Evolutionary conservation across 2,329 filamentous ascomycete species (phyloP), one percentile per base, ranked within the genome.

Genomic region (Huntiella savannae): DNA sequence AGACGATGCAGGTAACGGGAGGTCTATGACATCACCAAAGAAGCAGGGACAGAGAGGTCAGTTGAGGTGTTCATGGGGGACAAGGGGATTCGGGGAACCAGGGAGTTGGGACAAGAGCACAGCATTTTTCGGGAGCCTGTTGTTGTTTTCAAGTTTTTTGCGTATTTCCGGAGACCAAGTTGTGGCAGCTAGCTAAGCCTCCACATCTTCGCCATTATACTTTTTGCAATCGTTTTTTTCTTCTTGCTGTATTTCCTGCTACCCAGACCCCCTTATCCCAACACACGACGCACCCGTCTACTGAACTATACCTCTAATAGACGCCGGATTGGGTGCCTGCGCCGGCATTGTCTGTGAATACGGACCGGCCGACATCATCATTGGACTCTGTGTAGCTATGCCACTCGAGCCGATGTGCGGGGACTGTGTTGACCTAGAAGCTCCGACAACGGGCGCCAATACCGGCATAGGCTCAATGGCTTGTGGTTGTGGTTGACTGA

Each of bases 291-390:
- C 22, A 28, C 22, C 22, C 22, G 38, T 47, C 43, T 41, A 47
- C 63, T 77, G 74, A 52, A 74, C 72, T 63, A 80, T 77, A 57
- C 73, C 70, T 62, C 82, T 75, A 60, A 85, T 76, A 17, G 68
- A 77, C 58, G 84, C 81, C 28, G 72, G 72, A 57, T 86, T 75
- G 35, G 78, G 70, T 33, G 79, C 71, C 56, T 82, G 82, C 33
- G 79, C 72, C 56, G 82, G 77, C 43, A 78, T 67, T 46, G 82
- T 72, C 56, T 79, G 80, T 46, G 78, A 75, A 61, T 86, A 92
- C 1, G 73, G 68, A 51, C 64, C 73, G 54, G 60, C 72, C 53
- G 71, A 70, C 69, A 76, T 75, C 71, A 81, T 75, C 64, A 77
- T 67, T 11, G 72, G 72, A 53, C 74, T 75, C 4, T 44, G 43